These are phyloP conservation scores for Phaseolus lunatus DNA, from an alignment of 306 rosid species.

Conservation along the genomic window DNA sequence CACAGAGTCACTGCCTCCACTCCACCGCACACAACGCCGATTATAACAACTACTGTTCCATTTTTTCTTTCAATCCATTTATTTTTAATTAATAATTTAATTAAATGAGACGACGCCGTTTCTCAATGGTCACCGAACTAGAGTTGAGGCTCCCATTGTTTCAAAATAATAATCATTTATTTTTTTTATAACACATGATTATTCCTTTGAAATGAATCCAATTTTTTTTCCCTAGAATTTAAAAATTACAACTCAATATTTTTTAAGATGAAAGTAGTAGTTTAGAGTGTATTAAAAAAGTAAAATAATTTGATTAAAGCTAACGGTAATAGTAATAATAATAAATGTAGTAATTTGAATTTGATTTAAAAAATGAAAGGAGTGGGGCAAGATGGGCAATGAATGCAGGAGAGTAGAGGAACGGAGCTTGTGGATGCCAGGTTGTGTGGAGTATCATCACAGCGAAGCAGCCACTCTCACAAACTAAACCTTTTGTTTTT, in stretches of 20 bases:
- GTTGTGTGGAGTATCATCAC: background rate
- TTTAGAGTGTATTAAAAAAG: no score
- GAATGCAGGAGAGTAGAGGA: background rate
- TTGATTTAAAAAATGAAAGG: background rate
- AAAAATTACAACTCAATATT: no score
- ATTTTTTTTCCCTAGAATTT: no score
- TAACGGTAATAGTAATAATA: no score
- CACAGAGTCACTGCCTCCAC: background rate
- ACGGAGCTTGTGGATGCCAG: constrained; percentile 20
- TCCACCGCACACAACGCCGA: background rate
- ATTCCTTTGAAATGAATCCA: no score
- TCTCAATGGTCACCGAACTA: background rate
- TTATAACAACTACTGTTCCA: background rate
- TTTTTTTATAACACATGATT: no score
- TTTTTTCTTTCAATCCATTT: no score
- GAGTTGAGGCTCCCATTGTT: background rate
- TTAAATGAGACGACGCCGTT: background rate
- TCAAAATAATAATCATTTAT: background rate
- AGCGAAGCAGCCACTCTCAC: no score
- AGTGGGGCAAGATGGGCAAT: background rate
- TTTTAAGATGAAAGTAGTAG: no score
- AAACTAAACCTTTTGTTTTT: no score
- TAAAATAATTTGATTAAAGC: no score
- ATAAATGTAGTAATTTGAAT: background rate
- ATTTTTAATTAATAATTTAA: background rate